Conservation (phyloP, 1,139 yeast species). For the Scheffersomyces parashehatae region DNA sequence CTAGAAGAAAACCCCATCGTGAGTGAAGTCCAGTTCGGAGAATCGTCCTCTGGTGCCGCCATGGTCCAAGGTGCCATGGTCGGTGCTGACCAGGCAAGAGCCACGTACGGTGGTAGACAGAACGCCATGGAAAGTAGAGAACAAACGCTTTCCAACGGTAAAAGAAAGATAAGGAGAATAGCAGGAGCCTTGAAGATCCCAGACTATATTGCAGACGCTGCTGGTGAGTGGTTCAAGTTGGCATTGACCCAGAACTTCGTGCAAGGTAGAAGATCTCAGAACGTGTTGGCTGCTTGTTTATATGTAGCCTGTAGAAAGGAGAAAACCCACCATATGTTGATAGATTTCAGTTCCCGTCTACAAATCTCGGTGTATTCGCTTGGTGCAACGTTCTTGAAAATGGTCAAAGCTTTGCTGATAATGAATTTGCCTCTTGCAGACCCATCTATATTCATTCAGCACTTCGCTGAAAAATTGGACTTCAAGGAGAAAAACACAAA, state of each 20-base stretch:
- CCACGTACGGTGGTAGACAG: constrained; percentile 61
- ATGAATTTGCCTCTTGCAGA: constrained; percentile 83
- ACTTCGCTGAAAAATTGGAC: constrained; percentile 85
- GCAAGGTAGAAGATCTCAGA: constrained; percentile 92
- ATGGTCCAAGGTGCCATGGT: constrained; percentile 93
- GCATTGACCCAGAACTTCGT: constrained; percentile 88
- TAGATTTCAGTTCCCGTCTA: constrained; percentile 86
- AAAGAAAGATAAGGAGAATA: constrained; percentile 71
- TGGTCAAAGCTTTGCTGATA: constrained; percentile 80
- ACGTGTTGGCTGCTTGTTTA: constrained; percentile 91
- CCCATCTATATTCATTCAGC: constrained; percentile 90
- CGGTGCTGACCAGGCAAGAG: constrained; percentile 83
- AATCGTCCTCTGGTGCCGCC: constrained; percentile 90
- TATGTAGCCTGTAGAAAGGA: constrained; percentile 93
- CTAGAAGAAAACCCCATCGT: constrained; percentile 92
- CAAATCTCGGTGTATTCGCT: constrained; percentile 91
- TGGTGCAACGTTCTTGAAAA: constrained; percentile 91
- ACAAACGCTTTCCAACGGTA: constrained; percentile 83
- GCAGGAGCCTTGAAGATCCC: constrained; percentile 80
- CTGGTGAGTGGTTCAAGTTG: constrained; percentile 82
- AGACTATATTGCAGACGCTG: constrained; percentile 82
- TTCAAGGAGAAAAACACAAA: constrained; percentile 71
- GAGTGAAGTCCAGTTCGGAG: constrained; percentile 93
- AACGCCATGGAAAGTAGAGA: constrained; percentile 84
- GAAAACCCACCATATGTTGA: constrained; percentile 89